Evolutionary conservation across 345 rosid species (phyloP).

Genomic region (Isatis tinctoria): DNA sequence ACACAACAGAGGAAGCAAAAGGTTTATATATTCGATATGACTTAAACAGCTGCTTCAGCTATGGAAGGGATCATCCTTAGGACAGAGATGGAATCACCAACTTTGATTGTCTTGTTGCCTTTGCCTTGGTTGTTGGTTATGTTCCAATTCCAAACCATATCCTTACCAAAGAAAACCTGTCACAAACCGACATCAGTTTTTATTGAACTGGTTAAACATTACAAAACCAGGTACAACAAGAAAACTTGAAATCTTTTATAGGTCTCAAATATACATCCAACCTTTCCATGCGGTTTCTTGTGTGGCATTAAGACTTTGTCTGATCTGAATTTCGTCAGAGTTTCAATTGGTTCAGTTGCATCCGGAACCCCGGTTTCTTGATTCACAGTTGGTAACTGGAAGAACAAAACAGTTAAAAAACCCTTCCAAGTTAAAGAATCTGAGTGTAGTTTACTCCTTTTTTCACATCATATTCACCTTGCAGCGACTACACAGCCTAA

Average conservation of each 20-base stretch:
- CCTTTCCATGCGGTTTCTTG: slow-evolving; percentile 62
- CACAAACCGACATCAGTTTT: neutral
- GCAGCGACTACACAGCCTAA: slow-evolving; percentile 80
- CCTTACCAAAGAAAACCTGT: slow-evolving; percentile 80
- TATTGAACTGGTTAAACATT: neutral
- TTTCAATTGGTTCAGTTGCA: slow-evolving; percentile 57
- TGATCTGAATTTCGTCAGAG: slow-evolving; percentile 58
- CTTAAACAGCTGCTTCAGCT: slow-evolving; percentile 70
- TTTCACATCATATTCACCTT: slow-evolving; percentile 47
- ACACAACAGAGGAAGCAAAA: neutral
- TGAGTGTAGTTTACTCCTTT: neutral
- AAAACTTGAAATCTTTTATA: neutral
- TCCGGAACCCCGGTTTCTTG: slow-evolving; percentile 65
- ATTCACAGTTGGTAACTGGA: slow-evolving; percentile 65
- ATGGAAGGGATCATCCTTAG: slow-evolving; percentile 50
- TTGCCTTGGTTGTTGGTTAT: slow-evolving; percentile 30
- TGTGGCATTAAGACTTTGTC: slow-evolving; percentile 70
- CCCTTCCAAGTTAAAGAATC: neutral
- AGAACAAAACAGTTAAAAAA: neutral
- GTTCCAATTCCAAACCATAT: slow-evolving; percentile 53
- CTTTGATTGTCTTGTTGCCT: slow-evolving; percentile 55
- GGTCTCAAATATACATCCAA: slow-evolving; percentile 28
- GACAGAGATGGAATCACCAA: slow-evolving; percentile 64
- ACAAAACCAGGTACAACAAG: neutral
- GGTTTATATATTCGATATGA: neutral